Percentiles rank a stretch among this genome's conserved stretches.
phyloP scores from a whole-genome alignment of 2,329 filamentous ascomycete genomes.

The Sporothrix humicola region DNA sequence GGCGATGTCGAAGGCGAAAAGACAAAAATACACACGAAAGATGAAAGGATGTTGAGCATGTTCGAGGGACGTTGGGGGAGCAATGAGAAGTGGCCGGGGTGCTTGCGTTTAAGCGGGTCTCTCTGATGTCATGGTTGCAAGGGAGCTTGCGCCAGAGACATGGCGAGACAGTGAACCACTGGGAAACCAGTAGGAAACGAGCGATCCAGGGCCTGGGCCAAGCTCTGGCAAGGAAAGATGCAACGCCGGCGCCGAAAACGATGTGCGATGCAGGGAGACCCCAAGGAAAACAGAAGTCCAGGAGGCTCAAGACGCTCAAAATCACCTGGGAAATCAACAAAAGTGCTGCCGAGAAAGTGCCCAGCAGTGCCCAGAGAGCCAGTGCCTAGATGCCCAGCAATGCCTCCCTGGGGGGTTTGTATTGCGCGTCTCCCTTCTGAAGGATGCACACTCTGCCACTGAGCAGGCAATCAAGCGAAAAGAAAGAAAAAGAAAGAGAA shows the following conservation, averaged over 20 bases:
- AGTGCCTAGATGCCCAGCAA: not conserved
- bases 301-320: not conserved
- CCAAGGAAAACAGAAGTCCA: not conserved
- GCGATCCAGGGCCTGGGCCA: conserved; percentile 1
- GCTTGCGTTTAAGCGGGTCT: conserved; percentile 25
- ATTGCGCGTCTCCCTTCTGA: conserved; percentile 1
- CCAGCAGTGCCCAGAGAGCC: conserved; percentile 1
- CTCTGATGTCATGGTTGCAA: conserved; percentile 25
- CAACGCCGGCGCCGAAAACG: conserved; percentile 15
- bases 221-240: conserved; percentile 16
- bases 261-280: not conserved
- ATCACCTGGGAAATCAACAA: not conserved
- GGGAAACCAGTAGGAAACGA: no score
- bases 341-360: not conserved
- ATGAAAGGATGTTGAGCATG: not conserved
- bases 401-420: not conserved
- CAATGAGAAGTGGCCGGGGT: not conserved
- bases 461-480: no score
- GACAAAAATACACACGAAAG: not conserved
- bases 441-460: not conserved
- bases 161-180: not conserved
- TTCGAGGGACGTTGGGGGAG: not conserved
- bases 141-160: not conserved
- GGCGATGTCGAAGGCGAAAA: conserved; percentile 2
- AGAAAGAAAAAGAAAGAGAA: not conserved